Base-by-base conservation (phyloP, 2,329 filamentous ascomycete species). In the Penicillium corylophilum region DNA sequence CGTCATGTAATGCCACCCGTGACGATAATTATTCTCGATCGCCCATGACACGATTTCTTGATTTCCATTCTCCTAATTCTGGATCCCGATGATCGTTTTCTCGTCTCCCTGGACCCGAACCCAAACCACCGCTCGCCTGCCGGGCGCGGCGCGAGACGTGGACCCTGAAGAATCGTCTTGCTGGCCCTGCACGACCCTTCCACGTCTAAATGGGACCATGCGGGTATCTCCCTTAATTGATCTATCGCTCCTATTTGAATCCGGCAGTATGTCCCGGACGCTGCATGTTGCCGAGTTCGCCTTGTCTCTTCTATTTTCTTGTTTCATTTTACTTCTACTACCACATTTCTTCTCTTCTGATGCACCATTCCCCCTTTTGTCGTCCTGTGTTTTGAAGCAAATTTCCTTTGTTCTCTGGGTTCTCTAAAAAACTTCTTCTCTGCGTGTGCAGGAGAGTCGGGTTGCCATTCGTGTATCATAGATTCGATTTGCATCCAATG, bases 1-100 rank as follows among this genome's bases (percentile, higher is more conserved):
- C 67, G 86, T 99, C 76, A 97, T 97, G 93, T 97, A 81, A 78
- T 64, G 64, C 60, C 46, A 35, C 54, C 62, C 62, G 67, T 65
- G 65, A 68, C 63, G 55, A 52, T 38, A 38, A 49, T 49, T 50
- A 22, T 48, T 46, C 38, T 51, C 45, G 39, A 51, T 60, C 51
- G 53, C 20, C 58, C 60, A 62, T 59, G 61, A 62, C 51, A 54
- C 55, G 59, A 56, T 48, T 52, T 56, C 55, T 58, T 51, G 46
- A 33, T 56, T 48, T 45, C 50, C 43, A 51, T 45, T 33, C 52
- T 39, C 55, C 62, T 63, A 58, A 60, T 51, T 55, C 50, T 53
- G 55, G 55, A 58, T 50, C 55, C 48, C 54, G 43, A 58, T 54
- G 55, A 61, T 54, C 53, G 50, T 28, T 46, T 48, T 58, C 33